Evolutionary conservation across 2,329 filamentous ascomycete species (phyloP).

Genomic region (Domatiomyces catenatus): DNA sequence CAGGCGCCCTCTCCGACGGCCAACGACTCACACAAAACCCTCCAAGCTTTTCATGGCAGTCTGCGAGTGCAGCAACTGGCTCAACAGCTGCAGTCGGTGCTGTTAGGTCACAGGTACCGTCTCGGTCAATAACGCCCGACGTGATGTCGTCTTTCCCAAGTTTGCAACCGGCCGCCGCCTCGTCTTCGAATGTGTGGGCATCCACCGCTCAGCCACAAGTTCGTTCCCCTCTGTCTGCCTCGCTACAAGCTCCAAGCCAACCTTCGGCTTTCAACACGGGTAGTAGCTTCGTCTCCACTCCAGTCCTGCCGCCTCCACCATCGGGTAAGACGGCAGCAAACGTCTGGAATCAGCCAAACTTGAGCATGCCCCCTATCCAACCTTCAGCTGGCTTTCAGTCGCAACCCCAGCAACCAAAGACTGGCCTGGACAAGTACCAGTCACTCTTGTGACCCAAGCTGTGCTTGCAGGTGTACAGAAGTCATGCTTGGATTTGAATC

Average conservation of each 20-base stretch:
- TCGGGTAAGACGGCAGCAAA: conserved; percentile 11
- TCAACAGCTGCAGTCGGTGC: conserved; percentile 3
- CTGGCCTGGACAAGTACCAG: conserved; percentile 41
- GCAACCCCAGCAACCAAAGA: conserved; percentile 21
- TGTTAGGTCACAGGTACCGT: conserved; percentile 13
- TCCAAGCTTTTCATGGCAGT: conserved; percentile 32
- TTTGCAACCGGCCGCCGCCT: conserved; percentile 26
- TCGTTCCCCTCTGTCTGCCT: conserved; percentile 1
- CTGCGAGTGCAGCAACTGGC: conserved; percentile 13
- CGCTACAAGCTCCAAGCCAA: conserved; percentile 8
- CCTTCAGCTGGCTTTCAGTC: conserved; percentile 1
- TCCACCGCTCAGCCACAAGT: conserved; percentile 2
- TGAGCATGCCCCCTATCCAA: conserved; percentile 10
- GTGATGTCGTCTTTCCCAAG: conserved; percentile 34
- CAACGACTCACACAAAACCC: conserved; percentile 18
- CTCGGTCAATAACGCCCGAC: conserved; percentile 39
- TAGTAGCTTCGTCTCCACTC: neutral
- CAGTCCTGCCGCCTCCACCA: conserved; percentile 22
- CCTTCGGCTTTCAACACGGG: conserved; percentile 3
- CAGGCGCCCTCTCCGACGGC: conserved; percentile 19
- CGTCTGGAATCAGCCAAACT: conserved; percentile 10
- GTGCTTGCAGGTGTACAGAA: neutral
- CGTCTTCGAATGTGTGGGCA: conserved; percentile 21
- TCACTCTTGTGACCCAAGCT: conserved; percentile 33
- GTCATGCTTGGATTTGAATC: no score